Conservation (phyloP, 176 grass and related monocot species). For the Zoysia japonica region DNA sequence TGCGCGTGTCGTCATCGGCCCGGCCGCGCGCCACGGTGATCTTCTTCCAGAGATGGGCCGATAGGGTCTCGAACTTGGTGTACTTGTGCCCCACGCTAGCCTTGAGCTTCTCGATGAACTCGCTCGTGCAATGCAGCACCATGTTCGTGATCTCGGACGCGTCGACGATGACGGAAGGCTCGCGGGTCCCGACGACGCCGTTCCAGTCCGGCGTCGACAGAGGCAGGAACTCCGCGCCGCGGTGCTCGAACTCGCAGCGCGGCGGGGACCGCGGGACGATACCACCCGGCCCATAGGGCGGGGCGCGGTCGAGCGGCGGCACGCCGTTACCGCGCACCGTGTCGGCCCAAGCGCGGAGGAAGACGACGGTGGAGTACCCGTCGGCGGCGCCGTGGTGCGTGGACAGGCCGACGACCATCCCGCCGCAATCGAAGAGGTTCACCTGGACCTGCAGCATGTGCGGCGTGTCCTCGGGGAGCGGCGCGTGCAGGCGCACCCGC, state of each 20-base stretch:
- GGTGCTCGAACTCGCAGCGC: slow-evolving; percentile 51
- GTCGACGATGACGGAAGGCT: background rate
- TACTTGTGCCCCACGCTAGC: background rate
- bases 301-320: background rate
- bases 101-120: background rate
- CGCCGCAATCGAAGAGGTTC: slow-evolving; percentile 54
- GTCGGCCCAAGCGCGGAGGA: slow-evolving; percentile 44
- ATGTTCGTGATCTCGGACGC: slow-evolving; percentile 43
- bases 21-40: background rate
- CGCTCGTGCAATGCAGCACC: slow-evolving; percentile 6
- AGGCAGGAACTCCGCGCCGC: slow-evolving; percentile 44
- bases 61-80: background rate
- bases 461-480: background rate
- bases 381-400: slow-evolving; percentile 52
- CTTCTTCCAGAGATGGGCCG: background rate
- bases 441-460: slow-evolving; percentile 53
- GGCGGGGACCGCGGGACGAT: slow-evolving; percentile 42
- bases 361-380: slow-evolving; percentile 44
- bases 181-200: background rate
- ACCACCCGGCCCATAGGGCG: slow-evolving; percentile 29
- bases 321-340: slow-evolving; percentile 20
- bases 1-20: background rate
- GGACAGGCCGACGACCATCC: slow-evolving; percentile 40
- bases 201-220: background rate
- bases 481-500: slow-evolving; percentile 22